A percentile compares a stretch with the other conserved stretches of the same genome.
Conservation (phyloP, 2,329 filamentous ascomycete genomes). For the Alternaria infectoria region DNA sequence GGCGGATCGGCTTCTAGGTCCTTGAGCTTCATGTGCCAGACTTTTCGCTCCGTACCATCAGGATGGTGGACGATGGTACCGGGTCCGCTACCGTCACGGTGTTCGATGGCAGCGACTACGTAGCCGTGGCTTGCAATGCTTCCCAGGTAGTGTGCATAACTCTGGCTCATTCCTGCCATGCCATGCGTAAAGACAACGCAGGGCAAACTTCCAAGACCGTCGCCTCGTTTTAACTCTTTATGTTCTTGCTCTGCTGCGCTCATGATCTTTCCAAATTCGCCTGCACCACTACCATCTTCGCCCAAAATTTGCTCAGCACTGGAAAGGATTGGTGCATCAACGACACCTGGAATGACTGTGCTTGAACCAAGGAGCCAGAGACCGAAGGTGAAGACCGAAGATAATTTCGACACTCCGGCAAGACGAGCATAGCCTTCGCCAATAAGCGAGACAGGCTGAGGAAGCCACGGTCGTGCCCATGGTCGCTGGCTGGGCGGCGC, state of each 20-base stretch:
- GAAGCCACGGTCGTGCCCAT: slow-evolving; percentile 53
- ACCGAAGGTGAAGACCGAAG: slow-evolving; percentile 49
- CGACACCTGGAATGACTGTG: slow-evolving; percentile 52
- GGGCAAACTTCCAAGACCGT: slow-evolving; percentile 43
- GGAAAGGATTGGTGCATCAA: slow-evolving; percentile 51
- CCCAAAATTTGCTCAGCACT: slow-evolving; percentile 25
- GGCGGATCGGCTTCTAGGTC: slow-evolving; percentile 42
- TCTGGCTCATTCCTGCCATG: slow-evolving; percentile 54
- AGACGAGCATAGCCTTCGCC: slow-evolving; percentile 55
- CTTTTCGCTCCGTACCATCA: slow-evolving; percentile 38
- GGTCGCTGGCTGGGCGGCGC: slow-evolving; percentile 29
- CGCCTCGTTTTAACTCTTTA: slow-evolving; percentile 33
- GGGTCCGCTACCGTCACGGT: slow-evolving; percentile 56
- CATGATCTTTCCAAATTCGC: slow-evolving; percentile 23
- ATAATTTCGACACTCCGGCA: slow-evolving; percentile 39
- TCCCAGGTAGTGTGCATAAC: slow-evolving; percentile 55
- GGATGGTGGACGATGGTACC: slow-evolving; percentile 50
- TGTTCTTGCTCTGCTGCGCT: slow-evolving; percentile 26
- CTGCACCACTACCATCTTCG: slow-evolving; percentile 25
- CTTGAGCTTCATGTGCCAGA: slow-evolving; percentile 48
- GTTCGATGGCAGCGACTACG: slow-evolving; percentile 56
- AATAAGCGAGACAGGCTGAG: slow-evolving; percentile 51
- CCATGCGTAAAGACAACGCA: slow-evolving; percentile 57
- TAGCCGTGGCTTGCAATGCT: slow-evolving; percentile 55
- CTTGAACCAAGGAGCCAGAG: slow-evolving; percentile 52